Base-by-base conservation (phyloP, 768 basidiomycete genomes). In the Cystobasidiopsis lactophilus region DNA sequence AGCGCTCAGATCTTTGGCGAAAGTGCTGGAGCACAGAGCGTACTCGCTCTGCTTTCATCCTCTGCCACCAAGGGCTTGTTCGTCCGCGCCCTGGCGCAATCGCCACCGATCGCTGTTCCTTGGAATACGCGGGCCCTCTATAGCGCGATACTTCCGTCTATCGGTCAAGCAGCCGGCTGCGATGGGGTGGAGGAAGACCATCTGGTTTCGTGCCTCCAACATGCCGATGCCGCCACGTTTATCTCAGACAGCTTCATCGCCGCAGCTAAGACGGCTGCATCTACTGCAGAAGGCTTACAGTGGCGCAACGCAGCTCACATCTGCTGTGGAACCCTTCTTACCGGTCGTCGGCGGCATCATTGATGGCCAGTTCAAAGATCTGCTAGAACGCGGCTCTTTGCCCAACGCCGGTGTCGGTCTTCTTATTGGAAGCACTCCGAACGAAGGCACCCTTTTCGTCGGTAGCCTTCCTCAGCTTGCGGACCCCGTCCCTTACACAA, bases 401-500 rank as follows among this genome's bases (percentile, higher is more conserved):
- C 55, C 55, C 2, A 27, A n/a, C 23, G 30, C 23, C 10, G 44
- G 44, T 16, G 52, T 52, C 27, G 50, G 52, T 16, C 21, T 56
- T 30, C 27, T 56, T 11, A 44, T 52, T 21, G 55, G 55, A 2
- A 52, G 52, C 44, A 38, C 46, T 18, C 10, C 30, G 44, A 46
- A 56, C 44, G 55, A 56, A 56, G 50, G 41, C 3, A 40, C 41
- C n/a, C 54, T 55, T 3, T 56, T 56, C 55, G 51, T 56, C 2
- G 51, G 40, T 31, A 39, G 31, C 35, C 26, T 38, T 1, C 37
- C 51, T 18, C 29, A 43, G 18, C 40, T 55, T 3, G 19, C 30
- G 21, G 33, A 44, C 23, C 53, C 53, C 11, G 27, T 56, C n/a
- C 55, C 55, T 2, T 40, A 52, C 31, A 31, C 41, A 3, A 27